These are phyloP conservation scores for Ajuga reptans DNA, from an alignment of 305 asterid genomes.

Conservation along the genomic window DNA sequence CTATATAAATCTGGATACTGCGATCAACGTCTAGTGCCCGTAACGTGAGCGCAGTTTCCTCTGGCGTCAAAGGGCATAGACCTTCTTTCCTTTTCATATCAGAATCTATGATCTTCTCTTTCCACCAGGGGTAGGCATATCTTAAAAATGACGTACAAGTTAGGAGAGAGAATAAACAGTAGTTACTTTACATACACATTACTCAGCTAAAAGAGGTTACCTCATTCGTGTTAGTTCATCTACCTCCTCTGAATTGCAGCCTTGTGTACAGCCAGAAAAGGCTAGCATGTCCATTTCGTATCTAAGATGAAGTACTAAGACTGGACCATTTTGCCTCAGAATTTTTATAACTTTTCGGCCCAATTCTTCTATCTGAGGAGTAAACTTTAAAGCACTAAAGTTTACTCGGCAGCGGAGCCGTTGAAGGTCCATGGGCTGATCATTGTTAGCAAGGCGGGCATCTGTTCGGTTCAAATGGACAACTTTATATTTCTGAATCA, in stretches of 20 bases:
- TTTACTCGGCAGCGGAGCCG: slow-evolving; percentile 74
- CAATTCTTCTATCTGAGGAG: slow-evolving; percentile 70
- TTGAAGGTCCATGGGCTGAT: slow-evolving; percentile 62
- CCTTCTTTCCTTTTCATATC: slow-evolving; percentile 73
- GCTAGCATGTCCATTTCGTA: slow-evolving; percentile 90
- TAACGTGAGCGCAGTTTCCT: slow-evolving; percentile 73
- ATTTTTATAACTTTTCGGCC: slow-evolving; percentile 64
- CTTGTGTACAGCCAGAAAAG: slow-evolving; percentile 75
- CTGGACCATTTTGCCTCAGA: slow-evolving; percentile 61
- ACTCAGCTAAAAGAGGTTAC: slow-evolving; percentile 20
- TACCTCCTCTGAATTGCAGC: slow-evolving; percentile 55
- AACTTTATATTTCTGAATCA: slow-evolving; percentile 64
- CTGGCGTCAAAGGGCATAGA: slow-evolving; percentile 74
- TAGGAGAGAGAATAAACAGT: slow-evolving; percentile 8
- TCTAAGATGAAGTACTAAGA: slow-evolving; percentile 72
- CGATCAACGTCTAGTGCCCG: slow-evolving; percentile 59
- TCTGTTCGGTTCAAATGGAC: slow-evolving; percentile 76
- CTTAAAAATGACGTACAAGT: slow-evolving; percentile 25
- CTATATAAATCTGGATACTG: slow-evolving; percentile 60
- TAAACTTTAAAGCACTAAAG: slow-evolving; percentile 53
- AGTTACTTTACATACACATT: background rate
- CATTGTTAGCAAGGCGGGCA: slow-evolving; percentile 71
- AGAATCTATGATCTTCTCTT: slow-evolving; percentile 69
- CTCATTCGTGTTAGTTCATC: slow-evolving; percentile 76
- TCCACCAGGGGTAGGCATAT: slow-evolving; percentile 88